phyloP scores from a whole-genome alignment of 148 eudicot species.

The Arbutus unedo region DNA sequence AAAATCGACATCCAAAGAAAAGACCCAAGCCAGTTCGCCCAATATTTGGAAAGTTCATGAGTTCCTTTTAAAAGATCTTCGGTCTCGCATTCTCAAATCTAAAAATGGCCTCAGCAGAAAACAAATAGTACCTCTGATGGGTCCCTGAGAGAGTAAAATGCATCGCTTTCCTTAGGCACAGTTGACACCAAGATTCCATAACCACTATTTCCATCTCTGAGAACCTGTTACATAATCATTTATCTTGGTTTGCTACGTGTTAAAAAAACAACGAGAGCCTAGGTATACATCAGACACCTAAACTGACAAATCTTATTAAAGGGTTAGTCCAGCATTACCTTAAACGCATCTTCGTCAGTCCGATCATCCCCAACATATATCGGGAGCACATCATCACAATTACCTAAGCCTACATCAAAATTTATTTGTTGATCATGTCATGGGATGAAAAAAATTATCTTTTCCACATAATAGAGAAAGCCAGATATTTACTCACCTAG shows the following conservation, averaged over 20 bases:
- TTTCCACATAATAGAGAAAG: background rate
- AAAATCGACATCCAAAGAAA: too few relatives aligned
- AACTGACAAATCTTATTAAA: background rate
- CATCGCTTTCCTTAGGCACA: slow-evolving; percentile 80
- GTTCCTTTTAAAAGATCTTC: background rate
- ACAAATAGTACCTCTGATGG: slow-evolving; percentile 67
- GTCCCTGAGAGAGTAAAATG: slow-evolving; percentile 81
- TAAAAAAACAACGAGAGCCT: background rate
- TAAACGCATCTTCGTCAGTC: slow-evolving; percentile 97
- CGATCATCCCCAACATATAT: slow-evolving; percentile 96
- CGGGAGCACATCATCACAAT: slow-evolving; percentile 76
- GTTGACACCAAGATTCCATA: slow-evolving; percentile 84
- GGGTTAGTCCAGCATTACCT: slow-evolving; percentile 40
- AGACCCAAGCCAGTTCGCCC: background rate
- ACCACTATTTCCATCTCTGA: slow-evolving; percentile 70
- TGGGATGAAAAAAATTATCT: background rate
- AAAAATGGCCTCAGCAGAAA: background rate
- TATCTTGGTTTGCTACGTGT: slow-evolving; percentile 1
- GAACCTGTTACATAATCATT: slow-evolving; percentile 41
- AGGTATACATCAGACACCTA: background rate
- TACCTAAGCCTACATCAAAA: slow-evolving; percentile 49
- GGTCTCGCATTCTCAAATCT: too few relatives aligned
- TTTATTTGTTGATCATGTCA: background rate
- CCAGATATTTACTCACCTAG: slow-evolving; percentile 52
- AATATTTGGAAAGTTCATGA: background rate